A percentile compares a stretch with the other conserved stretches of the same genome.
Evolutionary conservation across 176 grass and related monocot species (phyloP).

Genomic region (Chrysopogon serrulatus): DNA sequence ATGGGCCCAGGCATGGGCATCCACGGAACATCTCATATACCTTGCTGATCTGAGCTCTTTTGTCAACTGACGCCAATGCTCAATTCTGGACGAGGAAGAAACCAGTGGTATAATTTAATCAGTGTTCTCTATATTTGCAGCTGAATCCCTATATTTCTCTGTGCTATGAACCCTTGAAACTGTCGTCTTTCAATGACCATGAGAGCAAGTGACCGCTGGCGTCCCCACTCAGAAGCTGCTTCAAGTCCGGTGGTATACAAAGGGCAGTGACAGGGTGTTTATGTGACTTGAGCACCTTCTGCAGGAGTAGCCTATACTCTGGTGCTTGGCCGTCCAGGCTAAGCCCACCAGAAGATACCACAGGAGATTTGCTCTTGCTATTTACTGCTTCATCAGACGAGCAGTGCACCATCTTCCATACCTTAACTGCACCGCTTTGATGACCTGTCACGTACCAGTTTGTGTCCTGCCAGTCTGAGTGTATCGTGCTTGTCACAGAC

Average conservation of each 20-base stretch:
- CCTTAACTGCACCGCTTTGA: conserved; percentile 96
- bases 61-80: conserved; percentile 16
- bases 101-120: conserved; percentile 30
- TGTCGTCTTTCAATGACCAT: conserved; percentile 89
- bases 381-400: conserved; percentile 57
- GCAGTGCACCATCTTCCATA: conserved; percentile 98
- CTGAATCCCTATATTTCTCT: conserved; percentile 21
- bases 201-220: conserved; percentile 68
- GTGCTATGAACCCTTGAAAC: conserved; percentile 66
- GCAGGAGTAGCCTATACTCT: conserved; percentile 81
- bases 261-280: conserved; percentile 96
- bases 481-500: conserved; percentile 69
- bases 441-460: conserved; percentile 98
- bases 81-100: conserved; percentile 24
- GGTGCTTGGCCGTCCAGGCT: conserved; percentile 50
- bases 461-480: conserved; percentile 93
- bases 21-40: conserved; percentile 10
- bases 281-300: conserved; percentile 94
- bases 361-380: conserved; percentile 47
- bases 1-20: neutral
- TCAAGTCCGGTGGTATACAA: conserved; percentile 81
- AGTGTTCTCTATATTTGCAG: conserved; percentile 25
- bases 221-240: conserved; percentile 92
- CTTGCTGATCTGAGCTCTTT: conserved; percentile 3
- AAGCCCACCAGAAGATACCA: conserved; percentile 47